Evolutionary conservation across 768 basidiomycete genomes (phyloP), one percentile per base, ranked within the genome.

Genomic region (Stropharia rugosoannulata): DNA sequence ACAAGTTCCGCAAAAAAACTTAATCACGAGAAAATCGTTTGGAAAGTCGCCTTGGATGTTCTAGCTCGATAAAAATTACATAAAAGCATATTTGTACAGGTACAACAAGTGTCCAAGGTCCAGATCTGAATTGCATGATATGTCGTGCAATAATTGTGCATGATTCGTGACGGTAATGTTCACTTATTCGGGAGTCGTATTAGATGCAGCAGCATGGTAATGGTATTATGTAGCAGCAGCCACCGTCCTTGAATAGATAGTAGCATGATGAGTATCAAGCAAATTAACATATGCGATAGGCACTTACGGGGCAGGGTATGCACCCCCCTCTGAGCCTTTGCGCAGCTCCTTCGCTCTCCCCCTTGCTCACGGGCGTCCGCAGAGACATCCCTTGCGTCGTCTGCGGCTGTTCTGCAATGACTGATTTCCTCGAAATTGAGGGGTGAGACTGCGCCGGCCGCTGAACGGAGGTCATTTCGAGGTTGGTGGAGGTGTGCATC

Each of bases 261-360:
- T 29, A 38, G 5, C 51, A 39, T 25, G 42, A 38, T 7, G 19
- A 15, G 10, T 11, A 25, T 2, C 16, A 19, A 12, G 10, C 4
- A n/a, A 15, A 9, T n/a, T 5, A 56, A 5, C 8, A 12, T 16
- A 4, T 27, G 32, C 5, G 4, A 41, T 15, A 35, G 32, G 37
- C 5, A 58, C 66, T 22, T 51, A 70, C 70, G 41, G 68, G 70
- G 51, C 70, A 71, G 13, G 70, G 70, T 39, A 71, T 61, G 41
- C 70, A 71, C 2, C 70, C 70, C 1, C 70, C 70, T 52, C 70
- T 47, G 18, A 68, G 48, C 15, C 70, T 54, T 51, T 53, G 29
- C 6, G 66, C 66, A 16, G 59, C 41, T 4, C 59, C 22, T 7
- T 27, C 45, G 5, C 10, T 46, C 15, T 29, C 18, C 1, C 27